These are phyloP conservation scores for Colletotrichum tofieldiae DNA, from an alignment of 2,329 filamentous ascomycete genomes.

Conservation along the genomic window DNA sequence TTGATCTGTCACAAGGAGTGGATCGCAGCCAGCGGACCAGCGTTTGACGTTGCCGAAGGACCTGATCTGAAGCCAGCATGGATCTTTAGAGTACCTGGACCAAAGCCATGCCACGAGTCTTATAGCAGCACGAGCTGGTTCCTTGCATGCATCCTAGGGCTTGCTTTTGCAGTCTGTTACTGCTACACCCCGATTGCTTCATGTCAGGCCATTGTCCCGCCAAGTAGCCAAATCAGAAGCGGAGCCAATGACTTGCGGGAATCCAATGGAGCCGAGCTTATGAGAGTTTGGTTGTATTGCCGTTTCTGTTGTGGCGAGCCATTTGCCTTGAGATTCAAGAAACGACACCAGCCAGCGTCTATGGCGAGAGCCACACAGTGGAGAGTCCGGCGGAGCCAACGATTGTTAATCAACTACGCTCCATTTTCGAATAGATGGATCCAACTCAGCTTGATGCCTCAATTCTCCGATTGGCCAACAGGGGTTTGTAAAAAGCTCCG, in stretches of 20 bases:
- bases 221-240: constrained; percentile 9
- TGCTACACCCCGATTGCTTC: neutral
- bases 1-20: constrained; percentile 13
- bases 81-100: neutral
- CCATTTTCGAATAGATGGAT: constrained; percentile 35
- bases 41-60: neutral
- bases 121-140: constrained; percentile 25
- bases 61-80: constrained; percentile 10
- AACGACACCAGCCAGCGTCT: neutral
- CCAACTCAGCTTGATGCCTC: constrained; percentile 27
- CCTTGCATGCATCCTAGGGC: constrained; percentile 10
- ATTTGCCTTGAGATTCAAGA: neutral
- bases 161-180: constrained; percentile 18
- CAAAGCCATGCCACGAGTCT: constrained; percentile 11
- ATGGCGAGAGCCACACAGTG: constrained; percentile 14
- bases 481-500: constrained; percentile 31
- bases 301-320: neutral
- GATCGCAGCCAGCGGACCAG: constrained; percentile 5
- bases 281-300: neutral
- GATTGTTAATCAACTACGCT: constrained; percentile 17
- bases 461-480: constrained; percentile 42
- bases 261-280: neutral
- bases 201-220: neutral
- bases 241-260: neutral
- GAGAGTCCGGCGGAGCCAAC: constrained; percentile 34